These are phyloP conservation scores for Nematocida sp. DNA, from an alignment of 371 early-diverging fungal genomes.

Conservation along the genomic window DNA sequence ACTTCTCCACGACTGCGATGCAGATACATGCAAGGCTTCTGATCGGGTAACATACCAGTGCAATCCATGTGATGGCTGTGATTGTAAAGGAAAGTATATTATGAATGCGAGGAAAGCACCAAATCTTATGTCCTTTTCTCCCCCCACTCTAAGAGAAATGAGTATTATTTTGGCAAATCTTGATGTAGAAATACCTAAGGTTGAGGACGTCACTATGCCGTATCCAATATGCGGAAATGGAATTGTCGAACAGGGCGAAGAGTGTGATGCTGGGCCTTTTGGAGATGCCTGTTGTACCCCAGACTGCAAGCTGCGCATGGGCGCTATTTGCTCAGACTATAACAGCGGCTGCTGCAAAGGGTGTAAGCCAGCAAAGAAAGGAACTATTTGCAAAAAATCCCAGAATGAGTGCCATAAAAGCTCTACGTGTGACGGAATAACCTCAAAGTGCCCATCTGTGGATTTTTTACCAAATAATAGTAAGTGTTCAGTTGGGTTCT, in stretches of 20 bases:
- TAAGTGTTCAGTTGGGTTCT: slow-evolving; percentile 44
- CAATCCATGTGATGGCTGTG: slow-evolving; percentile 56
- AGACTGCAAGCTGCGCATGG: slow-evolving; percentile 42
- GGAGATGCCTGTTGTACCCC: slow-evolving; percentile 57
- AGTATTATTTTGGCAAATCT: slow-evolving; percentile 27
- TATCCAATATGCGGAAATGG: slow-evolving; percentile 57
- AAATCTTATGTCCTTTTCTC: slow-evolving; percentile 46
- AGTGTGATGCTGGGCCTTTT: slow-evolving; percentile 59
- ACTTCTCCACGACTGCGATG: slow-evolving; percentile 56
- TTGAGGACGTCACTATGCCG: slow-evolving; percentile 27
- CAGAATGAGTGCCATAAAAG: slow-evolving; percentile 47
- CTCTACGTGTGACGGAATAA: slow-evolving; percentile 42
- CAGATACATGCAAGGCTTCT: slow-evolving; percentile 29
- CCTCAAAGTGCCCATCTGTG: slow-evolving; percentile 10
- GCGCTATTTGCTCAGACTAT: slow-evolving; percentile 42
- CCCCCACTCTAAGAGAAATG: slow-evolving; percentile 43
- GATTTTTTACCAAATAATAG: slow-evolving; percentile 14
- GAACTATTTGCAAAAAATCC: slow-evolving; percentile 30
- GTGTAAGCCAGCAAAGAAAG: slow-evolving; percentile 33
- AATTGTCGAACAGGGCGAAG: slow-evolving; percentile 44
- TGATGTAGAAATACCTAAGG: slow-evolving; percentile 31
- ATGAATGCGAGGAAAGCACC: slow-evolving; percentile 35
- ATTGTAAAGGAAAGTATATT: slow-evolving; percentile 49
- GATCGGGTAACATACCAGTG: slow-evolving; percentile 29
- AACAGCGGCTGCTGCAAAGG: slow-evolving; percentile 54